A percentile compares a stretch with the other conserved stretches of the same genome.
Conservation (phyloP, 75 land plant species). For the Pinus taeda region DNA sequence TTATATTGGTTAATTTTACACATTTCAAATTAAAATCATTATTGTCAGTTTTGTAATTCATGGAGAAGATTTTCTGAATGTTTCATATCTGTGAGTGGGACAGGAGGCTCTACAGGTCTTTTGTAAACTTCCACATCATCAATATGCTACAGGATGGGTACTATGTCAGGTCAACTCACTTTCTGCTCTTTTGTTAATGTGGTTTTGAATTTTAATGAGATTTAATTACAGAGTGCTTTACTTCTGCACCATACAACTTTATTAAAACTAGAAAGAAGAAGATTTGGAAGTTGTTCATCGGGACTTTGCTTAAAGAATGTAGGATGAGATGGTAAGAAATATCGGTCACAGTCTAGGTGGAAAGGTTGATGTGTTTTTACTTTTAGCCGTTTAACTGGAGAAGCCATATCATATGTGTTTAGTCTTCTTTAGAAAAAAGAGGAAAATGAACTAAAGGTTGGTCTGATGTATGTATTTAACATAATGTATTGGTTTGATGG, state of each 20-base stretch:
- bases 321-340: neutral
- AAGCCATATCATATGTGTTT: too few species aligned
- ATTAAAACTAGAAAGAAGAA: neutral
- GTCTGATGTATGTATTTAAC: too few species aligned
- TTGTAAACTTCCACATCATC: too few species aligned
- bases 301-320: neutral
- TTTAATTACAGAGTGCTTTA: neutral
- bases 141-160: too few species aligned
- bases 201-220: neutral
- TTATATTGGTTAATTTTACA: neutral
- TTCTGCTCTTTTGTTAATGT: neutral
- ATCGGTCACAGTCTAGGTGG: neutral
- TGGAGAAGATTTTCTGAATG: neutral
- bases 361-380: neutral
- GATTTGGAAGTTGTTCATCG: neutral
- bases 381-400: too few species aligned
- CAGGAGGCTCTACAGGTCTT: too few species aligned
- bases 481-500: too few species aligned
- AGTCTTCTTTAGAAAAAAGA: too few species aligned
- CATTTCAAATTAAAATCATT: neutral
- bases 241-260: neutral
- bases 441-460: too few species aligned
- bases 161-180: conserved; percentile 38
- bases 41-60: neutral
- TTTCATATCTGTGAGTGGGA: neutral